Conservation (phyloP, 2,329 filamentous ascomycete genomes). For the Didymella sp. region DNA sequence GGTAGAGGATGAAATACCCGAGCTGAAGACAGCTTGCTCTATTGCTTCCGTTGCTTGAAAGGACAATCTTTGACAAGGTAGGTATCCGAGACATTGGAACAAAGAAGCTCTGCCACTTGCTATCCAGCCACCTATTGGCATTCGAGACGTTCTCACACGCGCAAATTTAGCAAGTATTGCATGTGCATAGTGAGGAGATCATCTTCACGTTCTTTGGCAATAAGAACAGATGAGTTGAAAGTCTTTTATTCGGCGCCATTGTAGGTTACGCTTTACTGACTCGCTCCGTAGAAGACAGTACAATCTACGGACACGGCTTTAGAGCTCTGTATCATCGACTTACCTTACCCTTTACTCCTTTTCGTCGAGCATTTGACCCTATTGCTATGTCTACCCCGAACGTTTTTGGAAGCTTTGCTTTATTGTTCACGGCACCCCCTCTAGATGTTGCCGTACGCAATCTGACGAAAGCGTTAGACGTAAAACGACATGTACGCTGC, state of each 20-base stretch:
- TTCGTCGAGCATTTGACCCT: not conserved
- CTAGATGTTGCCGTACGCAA: not conserved
- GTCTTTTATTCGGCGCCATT: not conserved
- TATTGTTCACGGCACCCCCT: not conserved
- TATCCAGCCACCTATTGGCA: not conserved
- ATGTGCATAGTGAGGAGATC: not conserved
- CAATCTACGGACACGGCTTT: not conserved
- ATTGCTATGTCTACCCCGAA: not conserved
- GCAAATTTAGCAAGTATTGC: not conserved
- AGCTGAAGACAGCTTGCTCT: not conserved
- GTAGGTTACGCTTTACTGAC: too few relatives aligned
- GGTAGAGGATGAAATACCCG: not conserved
- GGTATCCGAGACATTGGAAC: slow-evolving; percentile 5
- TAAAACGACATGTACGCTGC: not conserved
- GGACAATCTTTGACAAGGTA: not conserved
- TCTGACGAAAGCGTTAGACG: not conserved
- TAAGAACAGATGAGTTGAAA: not conserved
- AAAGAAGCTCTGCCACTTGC: not conserved
- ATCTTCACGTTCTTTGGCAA: not conserved
- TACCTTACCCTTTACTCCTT: not conserved
- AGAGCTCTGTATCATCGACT: not conserved
- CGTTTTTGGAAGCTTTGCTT: not conserved
- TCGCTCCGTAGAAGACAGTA: not conserved
- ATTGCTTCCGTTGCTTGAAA: not conserved
- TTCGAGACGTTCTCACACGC: not conserved